Conservation (phyloP, 148 eudicot genomes). For the Vaccinium corymbosum region DNA sequence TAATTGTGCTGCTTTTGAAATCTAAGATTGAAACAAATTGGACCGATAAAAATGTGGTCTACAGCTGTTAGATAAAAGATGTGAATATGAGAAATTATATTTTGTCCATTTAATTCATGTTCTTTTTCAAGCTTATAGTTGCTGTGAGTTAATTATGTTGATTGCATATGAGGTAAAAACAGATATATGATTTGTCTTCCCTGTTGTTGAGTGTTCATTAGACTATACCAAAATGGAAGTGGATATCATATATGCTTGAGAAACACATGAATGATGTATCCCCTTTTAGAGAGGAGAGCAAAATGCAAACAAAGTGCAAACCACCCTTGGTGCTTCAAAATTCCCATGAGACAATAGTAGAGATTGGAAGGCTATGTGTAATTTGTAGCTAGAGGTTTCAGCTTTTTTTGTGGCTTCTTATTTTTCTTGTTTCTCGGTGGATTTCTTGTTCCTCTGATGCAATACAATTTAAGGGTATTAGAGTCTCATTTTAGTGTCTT, state of each 20-base stretch:
- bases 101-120: neutral
- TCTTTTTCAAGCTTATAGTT: too few relatives aligned
- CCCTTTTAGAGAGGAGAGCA: neutral
- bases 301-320: neutral
- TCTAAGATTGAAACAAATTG: neutral
- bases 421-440: too few relatives aligned
- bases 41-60: neutral
- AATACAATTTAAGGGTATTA: too few relatives aligned
- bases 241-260: neutral
- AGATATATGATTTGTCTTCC: neutral
- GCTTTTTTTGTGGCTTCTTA: too few relatives aligned
- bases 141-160: neutral
- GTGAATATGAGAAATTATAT: neutral
- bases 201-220: neutral
- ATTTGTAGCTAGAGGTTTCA: too few relatives aligned
- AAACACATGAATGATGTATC: neutral
- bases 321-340: neutral
- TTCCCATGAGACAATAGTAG: neutral
- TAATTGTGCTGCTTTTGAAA: constrained; percentile 1
- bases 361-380: neutral
- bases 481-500: too few relatives aligned
- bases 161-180: neutral
- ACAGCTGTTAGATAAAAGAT: neutral
- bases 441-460: too few relatives aligned
- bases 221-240: neutral